Evolutionary conservation across 495 filamentous ascomycete species (phyloP), one percentile per base, ranked within the genome.

Genomic region (Neurospora africana): DNA sequence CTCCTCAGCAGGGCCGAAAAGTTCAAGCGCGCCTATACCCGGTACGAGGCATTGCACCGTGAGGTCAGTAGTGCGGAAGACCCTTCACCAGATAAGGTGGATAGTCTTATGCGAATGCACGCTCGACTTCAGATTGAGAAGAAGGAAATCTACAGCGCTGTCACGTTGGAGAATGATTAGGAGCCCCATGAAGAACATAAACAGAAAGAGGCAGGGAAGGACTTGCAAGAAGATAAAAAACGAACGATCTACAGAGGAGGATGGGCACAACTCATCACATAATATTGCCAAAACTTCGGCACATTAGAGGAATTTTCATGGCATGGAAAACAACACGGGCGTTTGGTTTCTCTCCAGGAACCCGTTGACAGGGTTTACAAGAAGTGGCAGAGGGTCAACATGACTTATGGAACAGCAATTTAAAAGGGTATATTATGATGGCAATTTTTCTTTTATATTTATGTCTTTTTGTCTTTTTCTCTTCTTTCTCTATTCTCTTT

Each of bases 1-100:
- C 53, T 82, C 2, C 44, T 89, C 70, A 80, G 87, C 67, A 86
- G 87, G 76, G 90, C 89, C 10, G 82, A 84, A 74, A 83, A 75
- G 43, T 93, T 93, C 81, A 89, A 89, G 77, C 79, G 80, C 68
- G 85, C 79, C 39, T 92, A 93, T 76, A 82, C 84, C 39, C 87
- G 86, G 40, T 94, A 94, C 77, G 83, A 86, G 78, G 76, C 81
- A 38, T 79, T 92, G 71, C 89, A 93, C 76, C 78, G 83, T 69
- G 84, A 89, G 75, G 80, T 93, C 39, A 80, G 82, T n/a, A 79
- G 74, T 2, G 78, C 85, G 23, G 77, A 84, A 11, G 80, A 87
- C 43, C 87, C 90, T 4, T 81, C 87, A 1, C 82, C 84, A 71
- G 82, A 85, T 30, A 88, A 90, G 73, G 75, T 92, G 70, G 82